Base-by-base conservation (phyloP, 192 early-diverging fungal species). In the Backusella mclennaniae region DNA sequence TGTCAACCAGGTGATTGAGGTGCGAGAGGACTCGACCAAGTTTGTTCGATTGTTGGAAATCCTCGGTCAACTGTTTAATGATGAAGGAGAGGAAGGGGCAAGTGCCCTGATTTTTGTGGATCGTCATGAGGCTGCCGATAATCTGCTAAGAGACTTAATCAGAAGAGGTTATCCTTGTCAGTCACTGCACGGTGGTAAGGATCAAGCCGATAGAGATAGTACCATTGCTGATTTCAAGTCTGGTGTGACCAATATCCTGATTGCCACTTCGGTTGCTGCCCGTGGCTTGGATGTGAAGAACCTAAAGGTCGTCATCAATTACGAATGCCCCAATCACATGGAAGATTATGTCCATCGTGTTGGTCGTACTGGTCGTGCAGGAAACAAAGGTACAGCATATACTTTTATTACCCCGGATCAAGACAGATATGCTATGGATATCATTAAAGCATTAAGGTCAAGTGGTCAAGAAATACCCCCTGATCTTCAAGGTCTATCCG, bases 311-410 rank as follows among this genome's bases (percentile, higher is more conserved):
- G 98, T 99, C 6, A 87, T 98, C 67, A 99, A 99, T 82, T 99
- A 94, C 75, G 98, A 99, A 75, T 94, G 95, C 63, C 98, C 98
- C 9, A 96, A 97, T 84, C 96, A 99, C 71, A 94, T 96, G 90
- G 98, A 99, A 75, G 98, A 99, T 69, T 96, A 99, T 83, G 96
- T 99, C 2, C 98, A 99, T 83, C 96, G 98, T 53, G 96, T 98
- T 19, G 98, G 98, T 6, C 89, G 98, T 44, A 99, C 98, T 0
- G 98, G 98, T 39, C 93, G 98, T 59, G 98, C 98, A 0, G 98
- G 98, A 67, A 96, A 98, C 82, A 99, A 95, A 79, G 98, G 98
- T 56, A 95, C 94, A 6, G 96, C 98, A 0, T 97, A 94, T 76
- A 98, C 98, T 0, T 99, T 99, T 79, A 93, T 99, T 71, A 94